Percentiles rank a stretch among this genome's conserved stretches.
phyloP scores from a whole-genome alignment of 164 flowering plant species.

The Sextonia rubra region DNA sequence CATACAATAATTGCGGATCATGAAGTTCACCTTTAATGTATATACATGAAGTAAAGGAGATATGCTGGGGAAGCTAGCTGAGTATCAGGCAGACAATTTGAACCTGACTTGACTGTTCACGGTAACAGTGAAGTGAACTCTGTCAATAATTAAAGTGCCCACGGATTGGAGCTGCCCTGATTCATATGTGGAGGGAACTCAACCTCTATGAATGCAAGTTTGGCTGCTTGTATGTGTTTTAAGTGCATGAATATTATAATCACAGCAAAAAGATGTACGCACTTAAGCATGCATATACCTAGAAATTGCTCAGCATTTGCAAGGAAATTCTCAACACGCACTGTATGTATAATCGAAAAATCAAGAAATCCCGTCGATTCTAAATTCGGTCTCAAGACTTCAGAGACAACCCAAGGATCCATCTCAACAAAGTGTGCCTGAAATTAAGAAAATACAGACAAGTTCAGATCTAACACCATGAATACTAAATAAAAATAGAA shows the following conservation, averaged over 20 bases:
- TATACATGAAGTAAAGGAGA: background rate
- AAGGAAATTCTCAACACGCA: conserved; percentile 74
- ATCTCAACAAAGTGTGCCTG: conserved; percentile 98
- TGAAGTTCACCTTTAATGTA: background rate
- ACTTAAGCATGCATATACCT: conserved; percentile 31
- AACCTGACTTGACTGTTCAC: background rate
- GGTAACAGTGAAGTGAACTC: background rate
- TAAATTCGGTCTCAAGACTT: conserved; percentile 83
- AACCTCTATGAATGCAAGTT: background rate
- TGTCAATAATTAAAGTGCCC: no score
- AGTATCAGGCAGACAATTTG: background rate
- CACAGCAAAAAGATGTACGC: background rate
- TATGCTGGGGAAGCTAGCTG: background rate
- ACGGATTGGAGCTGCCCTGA: background rate
- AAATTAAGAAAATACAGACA: background rate
- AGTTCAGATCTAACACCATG: background rate
- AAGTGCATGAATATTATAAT: background rate
- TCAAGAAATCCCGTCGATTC: conserved; percentile 81
- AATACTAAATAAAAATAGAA: no score
- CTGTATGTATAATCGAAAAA: conserved; percentile 65
- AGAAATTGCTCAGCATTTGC: conserved; percentile 49
- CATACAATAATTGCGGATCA: background rate
- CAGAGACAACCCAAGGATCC: conserved; percentile 97
- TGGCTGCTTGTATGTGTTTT: background rate
- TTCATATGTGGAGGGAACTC: background rate